Evolutionary conservation across 192 early-diverging fungal species (phyloP).

Genomic region (Umbelopsis isabellina): DNA sequence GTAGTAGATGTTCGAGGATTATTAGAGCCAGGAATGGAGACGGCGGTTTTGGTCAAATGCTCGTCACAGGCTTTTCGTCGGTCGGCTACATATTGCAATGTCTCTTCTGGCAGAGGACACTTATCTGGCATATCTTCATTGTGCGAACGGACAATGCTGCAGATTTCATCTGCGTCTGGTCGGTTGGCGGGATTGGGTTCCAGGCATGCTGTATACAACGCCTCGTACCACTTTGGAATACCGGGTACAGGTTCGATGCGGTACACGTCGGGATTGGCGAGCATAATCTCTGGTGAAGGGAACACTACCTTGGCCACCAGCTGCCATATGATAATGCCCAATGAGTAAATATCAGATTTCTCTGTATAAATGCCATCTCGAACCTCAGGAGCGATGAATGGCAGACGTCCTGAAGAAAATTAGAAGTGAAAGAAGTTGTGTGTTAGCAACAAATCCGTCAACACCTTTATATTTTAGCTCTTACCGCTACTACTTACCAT

Average conservation of each 20-base stretch:
- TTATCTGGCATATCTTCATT: conserved; percentile 32
- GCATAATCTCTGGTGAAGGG: conserved; percentile 29
- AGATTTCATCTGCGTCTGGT: conserved; percentile 34
- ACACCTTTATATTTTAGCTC: background rate
- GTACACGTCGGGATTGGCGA: conserved; percentile 25
- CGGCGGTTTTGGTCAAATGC: conserved; percentile 33
- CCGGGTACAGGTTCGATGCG: conserved; percentile 36
- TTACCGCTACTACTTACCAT: conserved; percentile 21
- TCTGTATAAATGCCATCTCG: conserved; percentile 29
- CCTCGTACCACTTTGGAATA: conserved; percentile 34
- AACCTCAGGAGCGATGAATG: conserved; percentile 38
- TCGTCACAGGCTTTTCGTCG: conserved; percentile 35
- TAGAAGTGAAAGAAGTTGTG: background rate
- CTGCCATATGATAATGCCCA: conserved; percentile 40
- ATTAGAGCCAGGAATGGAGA: conserved; percentile 26
- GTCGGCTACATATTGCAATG: conserved; percentile 31
- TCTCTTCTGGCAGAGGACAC: conserved; percentile 21
- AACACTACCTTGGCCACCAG: conserved; percentile 32
- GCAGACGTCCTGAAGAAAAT: conserved; percentile 25
- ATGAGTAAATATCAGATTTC: conserved; percentile 33
- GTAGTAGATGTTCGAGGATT: conserved; percentile 31
- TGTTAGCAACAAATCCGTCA: background rate
- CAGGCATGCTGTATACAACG: conserved; percentile 34
- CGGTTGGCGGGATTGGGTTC: conserved; percentile 33
- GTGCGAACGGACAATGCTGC: conserved; percentile 30